phyloP scores from a whole-genome alignment of 495 filamentous ascomycete genomes.

The Articulospora tetracladia region DNA sequence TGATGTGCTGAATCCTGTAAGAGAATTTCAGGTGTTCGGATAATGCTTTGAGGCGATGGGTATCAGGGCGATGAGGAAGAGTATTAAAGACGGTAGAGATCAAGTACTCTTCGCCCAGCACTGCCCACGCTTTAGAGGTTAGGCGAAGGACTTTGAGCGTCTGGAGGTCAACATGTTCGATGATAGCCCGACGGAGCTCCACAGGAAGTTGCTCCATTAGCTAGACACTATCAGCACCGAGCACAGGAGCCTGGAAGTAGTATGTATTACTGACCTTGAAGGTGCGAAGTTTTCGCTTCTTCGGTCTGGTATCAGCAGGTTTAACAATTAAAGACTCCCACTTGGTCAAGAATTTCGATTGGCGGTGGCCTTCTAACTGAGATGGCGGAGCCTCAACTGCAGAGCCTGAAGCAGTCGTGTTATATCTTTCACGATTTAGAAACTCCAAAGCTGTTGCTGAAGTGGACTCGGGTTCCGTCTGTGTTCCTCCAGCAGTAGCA shows the following conservation, averaged over 20 bases:
- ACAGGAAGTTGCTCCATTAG: slow-evolving; percentile 18
- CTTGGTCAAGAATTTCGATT: background rate
- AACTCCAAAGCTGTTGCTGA: background rate
- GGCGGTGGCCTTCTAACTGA: background rate
- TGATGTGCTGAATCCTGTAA: slow-evolving; percentile 7
- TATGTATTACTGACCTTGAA: background rate
- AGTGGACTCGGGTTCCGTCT: background rate
- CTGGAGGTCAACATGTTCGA: slow-evolving; percentile 3
- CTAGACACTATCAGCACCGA: background rate
- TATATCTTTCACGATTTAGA: background rate
- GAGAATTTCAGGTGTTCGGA: slow-evolving; percentile 16
- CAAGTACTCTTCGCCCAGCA: slow-evolving; percentile 16
- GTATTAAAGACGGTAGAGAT: slow-evolving; percentile 5
- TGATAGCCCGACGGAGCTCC: slow-evolving; percentile 17
- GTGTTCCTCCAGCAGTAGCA: background rate
- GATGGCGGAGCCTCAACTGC: background rate
- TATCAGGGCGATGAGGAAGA: slow-evolving; percentile 13
- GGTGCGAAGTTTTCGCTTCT: background rate
- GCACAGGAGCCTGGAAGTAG: background rate
- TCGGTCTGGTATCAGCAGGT: background rate
- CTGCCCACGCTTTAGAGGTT: slow-evolving; percentile 14
- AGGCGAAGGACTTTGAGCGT: slow-evolving; percentile 15
- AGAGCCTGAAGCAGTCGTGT: background rate
- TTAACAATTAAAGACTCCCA: background rate
- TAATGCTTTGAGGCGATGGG: slow-evolving; percentile 7